Base-by-base conservation (phyloP, 306 rosid species). In the Vigna radiata region DNA sequence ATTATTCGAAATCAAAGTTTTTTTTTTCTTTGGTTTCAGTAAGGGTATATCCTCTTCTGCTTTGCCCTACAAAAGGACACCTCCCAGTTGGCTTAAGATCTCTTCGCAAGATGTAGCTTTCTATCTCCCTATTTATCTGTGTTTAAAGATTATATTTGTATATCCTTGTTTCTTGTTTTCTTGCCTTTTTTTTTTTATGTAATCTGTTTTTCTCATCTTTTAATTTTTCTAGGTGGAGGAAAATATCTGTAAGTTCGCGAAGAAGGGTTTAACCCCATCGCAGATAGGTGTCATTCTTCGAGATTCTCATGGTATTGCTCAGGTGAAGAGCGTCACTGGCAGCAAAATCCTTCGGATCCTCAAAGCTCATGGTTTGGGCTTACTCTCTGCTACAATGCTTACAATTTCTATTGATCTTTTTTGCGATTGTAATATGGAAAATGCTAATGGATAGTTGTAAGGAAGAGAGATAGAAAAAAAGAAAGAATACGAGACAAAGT, bases 11-110 rank as follows among this genome's bases (percentile, higher is more conserved):
- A 1, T 1, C 14, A 21, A 6, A n/a, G 16, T 16, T 16, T 16
- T 0, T 31, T 7, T 50, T 2, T 12, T 27, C 7, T 12, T 13
- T 21, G 23, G 7, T 73, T 77, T 8, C 93, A 93, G 97, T 63
- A 94, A 94, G 89, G 98, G 98, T 82, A 94, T 94, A n/a, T 94
- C 98, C 9, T 87, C 97, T 43, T 94, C 98, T 44, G 97, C 97
- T 37, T 79, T 91, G 41, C 97, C 97, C 0, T 94, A 91, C 90
- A 94, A 90, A 90, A 91, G 97, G 78, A 89, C 96, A 5, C 89
- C 98, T 4, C 93, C 94, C 0, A 88, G 90, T 54, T 94, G 98
- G 98, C 82, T 90, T 76, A 94, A 94, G 88, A 88, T 81, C 83
- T 77, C 98, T 62, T 43, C 90, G 0, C 96, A 90, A 83, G 97